Conservation (phyloP, 2,329 filamentous ascomycete species). For the Clonostachys byssicola region DNA sequence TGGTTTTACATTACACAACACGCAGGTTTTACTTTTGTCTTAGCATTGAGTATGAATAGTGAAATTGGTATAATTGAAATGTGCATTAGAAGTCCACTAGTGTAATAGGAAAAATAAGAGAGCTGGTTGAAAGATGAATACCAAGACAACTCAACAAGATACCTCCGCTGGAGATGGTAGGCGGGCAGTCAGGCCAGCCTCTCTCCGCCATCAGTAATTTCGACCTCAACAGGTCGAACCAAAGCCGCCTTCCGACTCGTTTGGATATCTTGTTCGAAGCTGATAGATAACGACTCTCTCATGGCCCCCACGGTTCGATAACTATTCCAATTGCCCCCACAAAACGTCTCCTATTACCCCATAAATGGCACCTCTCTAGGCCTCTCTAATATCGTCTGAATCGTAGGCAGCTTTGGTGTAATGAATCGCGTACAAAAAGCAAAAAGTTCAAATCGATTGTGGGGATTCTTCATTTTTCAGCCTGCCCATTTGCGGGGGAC, state of each 20-base stretch:
- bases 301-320: conserved; percentile 1
- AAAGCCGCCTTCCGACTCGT: neutral
- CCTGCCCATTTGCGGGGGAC: conserved; percentile 14
- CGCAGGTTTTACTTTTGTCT: too few species aligned
- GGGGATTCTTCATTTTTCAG: conserved; percentile 29
- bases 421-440: conserved; percentile 23
- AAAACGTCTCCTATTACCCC: too few species aligned
- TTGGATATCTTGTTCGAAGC: too few species aligned
- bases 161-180: neutral
- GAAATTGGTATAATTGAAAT: conserved; percentile 38
- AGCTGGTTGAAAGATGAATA: conserved; percentile 19
- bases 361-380: conserved; percentile 7
- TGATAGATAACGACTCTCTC: neutral
- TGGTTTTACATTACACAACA: too few species aligned
- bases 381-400: conserved; percentile 22
- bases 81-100: conserved; percentile 61
- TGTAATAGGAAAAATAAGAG: conserved; percentile 40
- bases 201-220: too few species aligned
- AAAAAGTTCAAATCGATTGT: conserved; percentile 29
- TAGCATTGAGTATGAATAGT: too few species aligned
- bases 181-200: too few species aligned
- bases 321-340: too few species aligned
- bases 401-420: conserved; percentile 16
- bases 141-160: conserved; percentile 14
- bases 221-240: neutral